Percentiles rank a stretch among this genome's conserved stretches.
phyloP scores from a whole-genome alignment of 768 basidiomycete species.

The Pleurotus djamor region DNA sequence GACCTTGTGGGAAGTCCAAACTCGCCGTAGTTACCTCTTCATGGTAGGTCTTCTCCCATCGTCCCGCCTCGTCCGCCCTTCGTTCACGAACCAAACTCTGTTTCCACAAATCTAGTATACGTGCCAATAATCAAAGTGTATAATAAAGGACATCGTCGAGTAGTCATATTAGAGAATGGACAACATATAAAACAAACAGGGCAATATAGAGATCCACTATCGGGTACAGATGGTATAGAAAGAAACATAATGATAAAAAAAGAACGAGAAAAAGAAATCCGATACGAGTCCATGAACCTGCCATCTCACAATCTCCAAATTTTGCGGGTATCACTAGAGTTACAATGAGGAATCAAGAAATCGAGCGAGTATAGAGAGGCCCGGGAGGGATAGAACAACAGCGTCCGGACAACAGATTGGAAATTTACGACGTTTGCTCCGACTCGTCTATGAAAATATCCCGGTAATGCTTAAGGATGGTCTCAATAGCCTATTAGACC shows the following conservation, averaged over 20 bases:
- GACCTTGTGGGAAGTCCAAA: not conserved
- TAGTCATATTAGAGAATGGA: not conserved
- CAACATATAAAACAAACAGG: not conserved
- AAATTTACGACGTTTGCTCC: slow-evolving; percentile 30
- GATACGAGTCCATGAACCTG: slow-evolving; percentile 4
- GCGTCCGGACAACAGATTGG: not conserved
- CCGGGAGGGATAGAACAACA: not conserved
- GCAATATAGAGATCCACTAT: not conserved
- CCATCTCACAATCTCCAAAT: not conserved
- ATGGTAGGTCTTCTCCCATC: not conserved
- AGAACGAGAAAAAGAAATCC: not conserved
- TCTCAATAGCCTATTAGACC: slow-evolving; percentile 79
- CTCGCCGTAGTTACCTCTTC: not conserved
- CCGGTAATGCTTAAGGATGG: slow-evolving; percentile 89
- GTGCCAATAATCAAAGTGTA: not conserved
- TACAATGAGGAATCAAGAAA: slow-evolving; percentile 2
- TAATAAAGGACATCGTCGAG: not conserved
- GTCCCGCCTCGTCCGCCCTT: not conserved
- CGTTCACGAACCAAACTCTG: not conserved
- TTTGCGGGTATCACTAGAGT: not conserved
- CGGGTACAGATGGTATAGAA: slow-evolving; percentile 1
- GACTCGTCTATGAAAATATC: slow-evolving; percentile 96
- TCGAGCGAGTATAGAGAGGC: not conserved
- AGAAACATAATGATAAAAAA: slow-evolving; percentile 1
- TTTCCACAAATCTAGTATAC: not conserved